Evolutionary conservation across 148 eudicot genomes (phyloP).

Genomic region (Euryodendron excelsum): DNA sequence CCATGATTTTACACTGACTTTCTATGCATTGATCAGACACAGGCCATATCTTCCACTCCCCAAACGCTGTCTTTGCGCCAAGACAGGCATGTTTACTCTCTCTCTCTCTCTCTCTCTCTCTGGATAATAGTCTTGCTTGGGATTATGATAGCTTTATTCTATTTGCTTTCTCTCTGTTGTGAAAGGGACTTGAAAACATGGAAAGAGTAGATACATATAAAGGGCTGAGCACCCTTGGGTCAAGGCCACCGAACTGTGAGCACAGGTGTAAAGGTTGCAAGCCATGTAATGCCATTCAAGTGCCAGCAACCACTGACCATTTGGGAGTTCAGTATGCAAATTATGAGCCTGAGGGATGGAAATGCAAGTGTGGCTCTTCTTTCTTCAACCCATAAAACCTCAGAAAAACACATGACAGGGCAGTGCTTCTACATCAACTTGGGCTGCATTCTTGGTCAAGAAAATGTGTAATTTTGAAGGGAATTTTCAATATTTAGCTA

Average conservation of each 20-base stretch:
- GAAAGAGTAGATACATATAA: conserved; percentile 5
- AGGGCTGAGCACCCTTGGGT: conserved; percentile 20
- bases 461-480: background rate
- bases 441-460: background rate
- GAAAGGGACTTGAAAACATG: conserved; percentile 4
- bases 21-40: background rate
- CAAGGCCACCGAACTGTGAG: conserved; percentile 41
- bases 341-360: conserved; percentile 24
- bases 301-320: conserved; percentile 10
- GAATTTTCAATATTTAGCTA: background rate
- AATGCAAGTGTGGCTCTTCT: conserved; percentile 22
- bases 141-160: background rate
- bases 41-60: background rate
- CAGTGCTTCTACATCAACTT: too few species aligned
- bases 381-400: conserved; percentile 15
- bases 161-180: background rate
- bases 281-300: conserved; percentile 26
- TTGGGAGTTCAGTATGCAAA: conserved; percentile 14
- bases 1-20: background rate
- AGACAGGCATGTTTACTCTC: background rate
- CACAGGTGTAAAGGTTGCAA: conserved; percentile 33
- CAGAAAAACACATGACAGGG: background rate
- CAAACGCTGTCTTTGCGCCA: background rate
- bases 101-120: too few species aligned
- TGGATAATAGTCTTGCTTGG: too few species aligned